These are phyloP conservation scores for Forsythia viridissima DNA, from an alignment of 257 asterid species.

Conservation along the genomic window DNA sequence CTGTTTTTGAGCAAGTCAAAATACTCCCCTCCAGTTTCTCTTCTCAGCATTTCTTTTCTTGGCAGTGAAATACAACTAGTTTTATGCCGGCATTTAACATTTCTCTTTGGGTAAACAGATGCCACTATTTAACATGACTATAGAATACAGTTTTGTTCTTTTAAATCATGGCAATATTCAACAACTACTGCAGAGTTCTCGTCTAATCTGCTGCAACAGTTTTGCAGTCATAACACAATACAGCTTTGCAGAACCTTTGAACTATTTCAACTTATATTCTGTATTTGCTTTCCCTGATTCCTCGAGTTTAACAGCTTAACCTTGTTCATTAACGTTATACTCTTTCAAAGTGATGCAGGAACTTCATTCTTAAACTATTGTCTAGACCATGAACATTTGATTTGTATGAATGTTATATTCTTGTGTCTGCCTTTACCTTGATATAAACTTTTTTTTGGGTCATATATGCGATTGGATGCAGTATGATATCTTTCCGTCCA, in stretches of 20 bases:
- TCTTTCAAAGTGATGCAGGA: neutral
- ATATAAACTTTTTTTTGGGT: neutral
- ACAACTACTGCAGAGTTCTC: neutral
- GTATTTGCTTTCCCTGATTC: neutral
- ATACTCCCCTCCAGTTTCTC: neutral
- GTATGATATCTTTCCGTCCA: neutral
- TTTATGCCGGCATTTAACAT: neutral
- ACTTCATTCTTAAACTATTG: neutral
- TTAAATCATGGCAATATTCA: neutral
- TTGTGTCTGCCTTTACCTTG: neutral
- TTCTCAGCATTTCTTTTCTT: neutral
- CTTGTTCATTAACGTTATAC: neutral
- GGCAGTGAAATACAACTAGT: neutral
- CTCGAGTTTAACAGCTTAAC: neutral
- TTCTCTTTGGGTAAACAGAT: neutral
- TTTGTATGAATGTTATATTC: neutral
- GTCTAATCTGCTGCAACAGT: neutral
- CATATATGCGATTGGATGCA: neutral
- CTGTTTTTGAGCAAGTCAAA: conserved; percentile 1
- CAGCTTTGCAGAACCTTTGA: neutral
- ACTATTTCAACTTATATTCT: neutral
- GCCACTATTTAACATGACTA: neutral
- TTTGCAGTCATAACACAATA: neutral
- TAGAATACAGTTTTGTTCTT: neutral
- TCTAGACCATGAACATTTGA: neutral